Conservation (phyloP, 2,329 filamentous ascomycete species). For the Chaetothyriales sp. region DNA sequence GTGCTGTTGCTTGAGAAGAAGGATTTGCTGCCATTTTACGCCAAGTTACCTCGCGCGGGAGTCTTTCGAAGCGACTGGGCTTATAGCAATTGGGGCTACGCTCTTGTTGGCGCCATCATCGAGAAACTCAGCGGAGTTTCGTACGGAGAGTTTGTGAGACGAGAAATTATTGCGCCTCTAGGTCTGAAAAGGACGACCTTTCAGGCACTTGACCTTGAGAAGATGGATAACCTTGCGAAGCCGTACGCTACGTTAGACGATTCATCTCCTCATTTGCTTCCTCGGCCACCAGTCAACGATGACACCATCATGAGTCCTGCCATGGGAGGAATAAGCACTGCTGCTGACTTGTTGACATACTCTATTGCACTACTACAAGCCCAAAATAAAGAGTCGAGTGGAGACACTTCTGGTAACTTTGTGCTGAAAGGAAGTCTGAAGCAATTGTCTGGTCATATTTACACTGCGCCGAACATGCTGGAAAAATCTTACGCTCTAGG, state of each 20-base stretch:
- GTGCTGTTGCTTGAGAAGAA: conserved; percentile 6
- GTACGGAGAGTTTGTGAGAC: conserved; percentile 17
- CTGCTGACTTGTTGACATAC: conserved; percentile 19
- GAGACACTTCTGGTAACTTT: conserved; percentile 6
- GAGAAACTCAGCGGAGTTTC: conserved; percentile 14
- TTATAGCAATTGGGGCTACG: conserved; percentile 21
- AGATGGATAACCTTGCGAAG: conserved; percentile 14
- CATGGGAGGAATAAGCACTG: conserved; percentile 12
- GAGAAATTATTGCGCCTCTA: conserved; percentile 18
- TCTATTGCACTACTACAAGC: conserved; percentile 15
- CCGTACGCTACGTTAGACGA: conserved; percentile 11
- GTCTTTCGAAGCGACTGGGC: conserved; percentile 10
- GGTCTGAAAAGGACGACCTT: conserved; percentile 17
- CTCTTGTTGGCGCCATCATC: conserved; percentile 16
- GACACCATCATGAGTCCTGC: conserved; percentile 10
- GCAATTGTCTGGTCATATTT: conserved; percentile 12
- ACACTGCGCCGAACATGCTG: conserved; percentile 6
- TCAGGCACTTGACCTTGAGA: background rate
- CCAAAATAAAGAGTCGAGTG: conserved; percentile 2
- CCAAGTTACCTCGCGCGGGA: conserved; percentile 3
- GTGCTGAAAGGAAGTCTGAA: conserved; percentile 12
- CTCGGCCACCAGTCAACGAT: conserved; percentile 4
- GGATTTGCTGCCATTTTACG: conserved; percentile 1
- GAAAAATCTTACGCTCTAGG: conserved; percentile 17
- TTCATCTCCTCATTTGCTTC: conserved; percentile 6